Evolutionary conservation across 208 protist species (phyloP).

Genomic region (Leishmania tropica): DNA sequence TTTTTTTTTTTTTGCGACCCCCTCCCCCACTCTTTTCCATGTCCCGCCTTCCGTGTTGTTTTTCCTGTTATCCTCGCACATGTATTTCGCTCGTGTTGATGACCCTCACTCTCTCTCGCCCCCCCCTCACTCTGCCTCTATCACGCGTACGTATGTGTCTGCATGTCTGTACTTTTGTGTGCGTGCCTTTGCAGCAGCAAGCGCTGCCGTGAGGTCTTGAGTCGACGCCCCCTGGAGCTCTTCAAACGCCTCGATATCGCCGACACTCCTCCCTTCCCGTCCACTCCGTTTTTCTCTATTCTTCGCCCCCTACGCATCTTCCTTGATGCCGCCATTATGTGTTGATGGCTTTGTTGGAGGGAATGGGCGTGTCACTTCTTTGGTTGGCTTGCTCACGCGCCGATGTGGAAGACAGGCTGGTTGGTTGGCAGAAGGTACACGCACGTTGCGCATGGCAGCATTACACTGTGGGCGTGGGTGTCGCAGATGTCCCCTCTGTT

Average conservation of each 20-base stretch:
- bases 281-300: neutral
- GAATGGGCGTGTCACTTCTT: neutral
- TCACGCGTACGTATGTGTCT: neutral
- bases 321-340: neutral
- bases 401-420: neutral
- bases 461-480: neutral
- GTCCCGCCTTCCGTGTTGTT: no score
- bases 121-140: neutral
- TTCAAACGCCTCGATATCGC: neutral
- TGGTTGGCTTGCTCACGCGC: neutral
- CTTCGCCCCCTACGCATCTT: neutral
- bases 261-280: neutral
- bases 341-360: neutral
- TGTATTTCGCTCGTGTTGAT: neutral
- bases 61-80: no score
- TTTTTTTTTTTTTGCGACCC: no score
- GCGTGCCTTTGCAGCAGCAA: neutral
- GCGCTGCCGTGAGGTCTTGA: neutral
- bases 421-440: neutral
- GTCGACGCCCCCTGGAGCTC: neutral
- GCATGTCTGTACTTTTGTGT: neutral
- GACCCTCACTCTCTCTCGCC: neutral
- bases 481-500: neutral
- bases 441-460: neutral
- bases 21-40: no score